Evolutionary conservation across 176 grass and related monocot genomes (phyloP), one percentile per base, ranked within the genome.

Genomic region (Avena sativa): DNA sequence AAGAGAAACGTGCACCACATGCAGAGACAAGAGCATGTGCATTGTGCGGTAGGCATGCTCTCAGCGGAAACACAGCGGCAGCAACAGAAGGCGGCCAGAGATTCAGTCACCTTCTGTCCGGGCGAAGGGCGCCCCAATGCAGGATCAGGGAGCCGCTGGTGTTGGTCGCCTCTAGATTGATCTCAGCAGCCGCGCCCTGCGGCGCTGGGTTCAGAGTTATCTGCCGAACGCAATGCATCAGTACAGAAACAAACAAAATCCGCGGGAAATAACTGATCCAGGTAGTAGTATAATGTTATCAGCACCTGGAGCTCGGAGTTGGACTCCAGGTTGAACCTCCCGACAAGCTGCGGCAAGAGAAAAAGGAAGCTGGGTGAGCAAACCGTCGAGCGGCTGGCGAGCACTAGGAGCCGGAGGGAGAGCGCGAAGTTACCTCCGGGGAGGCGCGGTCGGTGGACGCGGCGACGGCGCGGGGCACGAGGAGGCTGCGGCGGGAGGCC

Each of bases 111-210:
- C 83, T 85, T 70, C 65, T 90, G 44, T 85, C 79, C 11, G 83
- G 65, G 76, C 49, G 67, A 87, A 99, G 83, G 78, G 78, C 89
- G 28, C 97, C 97, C 97, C 97, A 99, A 86, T 99, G 97, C 79
- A 99, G 90, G 78, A 93, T 25, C 9, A 99, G 85, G 26, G 85
- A 87, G 56, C 88, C 89, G 17, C 71, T 91, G 30, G 68, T 90
- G 67, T 94, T 96, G n/a, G 92, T 94, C 28, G 87, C 90, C 87
- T 76, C 76, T 44, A 99, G 73, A 76, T 86, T 61, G 75, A 99
- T 90, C 86, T 86, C 88, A 4, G 32, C 80, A 12, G 70, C 19
- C 17, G 81, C 89, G 55, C 53, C 92, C 26, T 86, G 82, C 9
- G 73, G 58, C 20, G 62, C 87, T 11, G 83, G 84, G 66, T 66